These are phyloP conservation scores for Chernovozyma aurita DNA, from an alignment of 1,139 yeast genomes.

Conservation along the genomic window DNA sequence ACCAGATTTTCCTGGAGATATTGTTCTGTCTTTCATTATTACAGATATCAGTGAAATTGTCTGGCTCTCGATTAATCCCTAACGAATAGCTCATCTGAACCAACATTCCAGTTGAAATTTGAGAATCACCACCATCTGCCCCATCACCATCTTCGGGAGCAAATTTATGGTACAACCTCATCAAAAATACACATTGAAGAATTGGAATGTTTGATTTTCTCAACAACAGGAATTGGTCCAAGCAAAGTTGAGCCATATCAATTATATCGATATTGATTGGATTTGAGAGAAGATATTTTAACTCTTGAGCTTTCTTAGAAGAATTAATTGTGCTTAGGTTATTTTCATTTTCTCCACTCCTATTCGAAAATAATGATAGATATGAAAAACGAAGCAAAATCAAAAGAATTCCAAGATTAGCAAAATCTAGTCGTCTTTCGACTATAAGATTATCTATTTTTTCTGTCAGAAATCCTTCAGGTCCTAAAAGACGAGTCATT, in stretches of 20 bases:
- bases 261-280: constrained; percentile 46
- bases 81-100: constrained; percentile 44
- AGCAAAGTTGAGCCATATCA: constrained; percentile 40
- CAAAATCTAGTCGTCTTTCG: constrained; percentile 41
- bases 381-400: constrained; percentile 39
- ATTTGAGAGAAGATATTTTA: constrained; percentile 39
- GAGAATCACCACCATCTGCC: constrained; percentile 44
- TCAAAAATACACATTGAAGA: constrained; percentile 30
- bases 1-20: constrained; percentile 53
- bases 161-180: constrained; percentile 38
- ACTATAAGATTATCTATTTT: constrained; percentile 18
- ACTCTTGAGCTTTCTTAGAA: constrained; percentile 19
- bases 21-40: constrained; percentile 27
- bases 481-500: constrained; percentile 10
- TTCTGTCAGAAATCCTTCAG: constrained; percentile 5
- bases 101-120: constrained; percentile 38
- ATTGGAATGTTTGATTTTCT: constrained; percentile 17
- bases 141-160: constrained; percentile 48
- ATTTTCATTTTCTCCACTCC: constrained; percentile 8
- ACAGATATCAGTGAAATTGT: constrained; percentile 20
- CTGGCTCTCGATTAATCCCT: constrained; percentile 47
- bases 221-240: constrained; percentile 19
- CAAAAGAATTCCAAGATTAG: constrained; percentile 39
- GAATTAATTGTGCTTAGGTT: constrained; percentile 14
- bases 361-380: constrained; percentile 29